Base-by-base conservation (phyloP, 345 rosid genomes). In the Gossypium anomalum region DNA sequence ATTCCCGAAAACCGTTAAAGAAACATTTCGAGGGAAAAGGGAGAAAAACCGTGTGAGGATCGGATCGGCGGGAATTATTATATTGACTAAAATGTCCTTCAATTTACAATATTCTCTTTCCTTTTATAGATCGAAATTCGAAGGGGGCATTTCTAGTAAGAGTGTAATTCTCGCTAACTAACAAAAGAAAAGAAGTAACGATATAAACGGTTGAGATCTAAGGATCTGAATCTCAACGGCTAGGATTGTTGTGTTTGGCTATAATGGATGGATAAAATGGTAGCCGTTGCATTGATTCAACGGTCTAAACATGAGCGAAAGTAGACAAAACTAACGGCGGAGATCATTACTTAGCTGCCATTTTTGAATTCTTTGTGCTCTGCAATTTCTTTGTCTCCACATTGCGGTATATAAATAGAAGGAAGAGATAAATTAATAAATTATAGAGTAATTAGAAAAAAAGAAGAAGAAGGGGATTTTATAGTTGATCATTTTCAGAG, bases 281-380 rank as follows among this genome's bases (percentile, higher is more conserved):
- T 22, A 47, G 12, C 41, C 7, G 19, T n/a, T 47, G 19, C 17
- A 48, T 48, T 48, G 6, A 80, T 68, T 82, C 57, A 75, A 81
- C 83, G 75, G 79, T 49, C 25, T 4, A 16, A 19, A 14, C 57
- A 58, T 34, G 4, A 66, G 34, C 56, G 16, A 34, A 22, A 27
- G 22, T 29, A 3, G n/a, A 12, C 71, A 34, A 56, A 77, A 80
- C 25, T 56, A 73, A 86, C 84, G 90, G 92, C 74, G 77, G 58
- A 71, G 85, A 84, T 85, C 19, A 51, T 72, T 58, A 88, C 93
- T 89, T 88, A 10, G 73, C 84, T 67, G 79, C 93, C 94, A 89
- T 89, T 80, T 88, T 77, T 80, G 93, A 75, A 88, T 82, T 86
- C 70, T 71, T 78, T 23, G 83, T 87, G 87, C 86, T 87, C 88